phyloP scores from a whole-genome alignment of 768 basidiomycete genomes.

The Agrocybe chaxingu region DNA sequence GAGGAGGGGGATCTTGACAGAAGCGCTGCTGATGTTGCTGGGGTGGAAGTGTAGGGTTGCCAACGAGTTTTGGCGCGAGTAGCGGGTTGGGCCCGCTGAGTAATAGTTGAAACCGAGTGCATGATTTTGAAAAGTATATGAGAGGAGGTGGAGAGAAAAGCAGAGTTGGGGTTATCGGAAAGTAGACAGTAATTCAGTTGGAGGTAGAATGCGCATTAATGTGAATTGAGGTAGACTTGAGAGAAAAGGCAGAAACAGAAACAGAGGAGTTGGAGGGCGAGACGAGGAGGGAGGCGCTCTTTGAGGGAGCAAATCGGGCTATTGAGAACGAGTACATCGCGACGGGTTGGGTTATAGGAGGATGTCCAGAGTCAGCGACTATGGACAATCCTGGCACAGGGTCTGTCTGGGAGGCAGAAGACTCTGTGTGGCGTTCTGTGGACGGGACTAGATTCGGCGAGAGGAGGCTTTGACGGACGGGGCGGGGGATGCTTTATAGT shows the following conservation, averaged over 20 bases:
- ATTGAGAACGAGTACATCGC: constrained; percentile 35
- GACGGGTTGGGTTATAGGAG: constrained; percentile 25
- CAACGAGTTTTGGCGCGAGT: constrained; percentile 71
- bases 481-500: constrained; percentile 12
- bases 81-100: constrained; percentile 70
- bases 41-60: constrained; percentile 69
- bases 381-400: constrained; percentile 42
- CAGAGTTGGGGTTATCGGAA: constrained; percentile 26
- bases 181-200: constrained; percentile 28
- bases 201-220: constrained; percentile 30
- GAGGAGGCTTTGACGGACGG: background rate
- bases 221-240: constrained; percentile 14
- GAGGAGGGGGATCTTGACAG: constrained; percentile 27
- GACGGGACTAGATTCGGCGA: background rate
- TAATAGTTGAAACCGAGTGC: constrained; percentile 46
- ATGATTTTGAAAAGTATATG: constrained; percentile 20
- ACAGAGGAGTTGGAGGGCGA: constrained; percentile 10
- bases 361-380: constrained; percentile 39
- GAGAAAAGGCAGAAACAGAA: constrained; percentile 6
- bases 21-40: constrained; percentile 32
- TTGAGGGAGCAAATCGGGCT: constrained; percentile 23
- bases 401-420: constrained; percentile 32
- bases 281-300: constrained; percentile 14
- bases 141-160: constrained; percentile 24
- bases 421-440: constrained; percentile 14